Conservation (phyloP, 257 asterid genomes). For the Capsicum rhomboideum region DNA sequence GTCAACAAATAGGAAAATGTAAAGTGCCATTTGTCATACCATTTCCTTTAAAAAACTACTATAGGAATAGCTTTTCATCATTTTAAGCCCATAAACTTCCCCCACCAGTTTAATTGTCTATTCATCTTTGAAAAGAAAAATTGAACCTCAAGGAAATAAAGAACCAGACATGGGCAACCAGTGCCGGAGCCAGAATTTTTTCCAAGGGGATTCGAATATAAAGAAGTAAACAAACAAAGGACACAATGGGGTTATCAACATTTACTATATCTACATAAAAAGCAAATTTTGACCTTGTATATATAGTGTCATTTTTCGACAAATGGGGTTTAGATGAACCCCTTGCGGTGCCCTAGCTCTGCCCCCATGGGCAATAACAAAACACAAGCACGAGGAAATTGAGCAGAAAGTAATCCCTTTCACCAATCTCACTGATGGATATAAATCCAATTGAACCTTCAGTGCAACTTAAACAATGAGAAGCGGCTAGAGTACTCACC, state of each 20-base stretch:
- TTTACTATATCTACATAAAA: no score
- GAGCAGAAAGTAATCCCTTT: neutral
- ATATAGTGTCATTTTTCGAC: neutral
- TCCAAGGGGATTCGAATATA: neutral
- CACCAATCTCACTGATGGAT: neutral
- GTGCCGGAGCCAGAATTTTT: neutral
- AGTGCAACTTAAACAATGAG: neutral
- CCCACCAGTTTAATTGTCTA: neutral
- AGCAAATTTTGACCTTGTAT: neutral
- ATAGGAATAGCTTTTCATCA: neutral
- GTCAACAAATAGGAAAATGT: slow-evolving; percentile 2
- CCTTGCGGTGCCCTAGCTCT: neutral
- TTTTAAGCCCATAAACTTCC: neutral
- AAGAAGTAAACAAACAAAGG: no score
- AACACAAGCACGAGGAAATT: neutral
- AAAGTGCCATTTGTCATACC: neutral
- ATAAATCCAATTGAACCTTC: neutral
- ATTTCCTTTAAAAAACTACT: neutral
- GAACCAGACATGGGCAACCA: neutral
- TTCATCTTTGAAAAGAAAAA: neutral
- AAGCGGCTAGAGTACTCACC: neutral
- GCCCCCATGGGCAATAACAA: neutral
- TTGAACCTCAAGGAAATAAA: neutral
- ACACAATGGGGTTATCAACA: neutral
- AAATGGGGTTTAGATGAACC: neutral